phyloP scores from a whole-genome alignment of 2,329 filamentous ascomycete genomes.

The Blastomyces percursus region DNA sequence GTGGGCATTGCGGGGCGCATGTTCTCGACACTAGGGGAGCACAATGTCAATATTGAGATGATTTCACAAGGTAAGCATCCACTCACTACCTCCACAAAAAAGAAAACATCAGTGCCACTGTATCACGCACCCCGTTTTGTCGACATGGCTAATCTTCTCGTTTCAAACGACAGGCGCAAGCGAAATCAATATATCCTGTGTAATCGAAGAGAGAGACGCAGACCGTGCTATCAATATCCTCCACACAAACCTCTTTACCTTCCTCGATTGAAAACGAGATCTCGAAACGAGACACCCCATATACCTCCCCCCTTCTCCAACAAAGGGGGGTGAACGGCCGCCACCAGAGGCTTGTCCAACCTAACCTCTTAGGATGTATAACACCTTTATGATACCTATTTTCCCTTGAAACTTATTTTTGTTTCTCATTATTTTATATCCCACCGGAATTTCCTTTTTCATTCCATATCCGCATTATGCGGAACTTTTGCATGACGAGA shows the following conservation, averaged over 20 bases:
- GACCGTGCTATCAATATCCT: slow-evolving; percentile 91
- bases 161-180: slow-evolving; percentile 58
- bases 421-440: background rate
- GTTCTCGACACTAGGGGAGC: slow-evolving; percentile 87
- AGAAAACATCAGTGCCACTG: background rate
- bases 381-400: background rate
- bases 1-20: slow-evolving; percentile 83
- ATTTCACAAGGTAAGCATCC: slow-evolving; percentile 74
- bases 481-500: background rate
- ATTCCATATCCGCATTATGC: background rate
- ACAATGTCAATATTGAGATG: slow-evolving; percentile 97
- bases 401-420: background rate
- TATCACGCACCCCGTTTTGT: slow-evolving; percentile 6
- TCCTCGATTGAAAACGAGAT: slow-evolving; percentile 54
- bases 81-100: slow-evolving; percentile 1
- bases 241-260: slow-evolving; percentile 94
- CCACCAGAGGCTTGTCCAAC: background rate
- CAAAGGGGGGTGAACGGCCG: background rate
- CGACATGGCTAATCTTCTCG: slow-evolving; percentile 13
- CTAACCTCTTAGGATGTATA: background rate
- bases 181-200: slow-evolving; percentile 98
- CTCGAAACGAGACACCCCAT: background rate
- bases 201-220: slow-evolving; percentile 84
- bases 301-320: background rate
- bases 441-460: background rate